Evolutionary conservation across 345 rosid genomes (phyloP).

Genomic region (Linum tenue): DNA sequence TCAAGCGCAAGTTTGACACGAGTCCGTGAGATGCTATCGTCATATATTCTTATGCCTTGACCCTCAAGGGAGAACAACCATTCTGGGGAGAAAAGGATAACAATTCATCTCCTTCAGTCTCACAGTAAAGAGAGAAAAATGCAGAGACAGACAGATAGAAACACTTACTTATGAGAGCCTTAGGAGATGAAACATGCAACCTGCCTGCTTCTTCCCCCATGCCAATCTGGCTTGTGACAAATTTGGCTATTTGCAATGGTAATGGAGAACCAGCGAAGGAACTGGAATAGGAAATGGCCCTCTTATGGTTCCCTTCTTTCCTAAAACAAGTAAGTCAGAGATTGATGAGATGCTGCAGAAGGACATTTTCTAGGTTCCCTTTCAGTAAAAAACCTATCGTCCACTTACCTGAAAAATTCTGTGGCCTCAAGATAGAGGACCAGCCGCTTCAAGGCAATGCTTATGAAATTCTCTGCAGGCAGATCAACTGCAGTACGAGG

Average conservation of each 20-base stretch:
- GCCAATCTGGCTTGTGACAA: constrained; percentile 23
- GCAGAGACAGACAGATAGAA: neutral
- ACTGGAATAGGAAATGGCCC: constrained; percentile 29
- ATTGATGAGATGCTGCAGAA: constrained; percentile 4
- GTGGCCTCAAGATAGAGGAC: constrained; percentile 39
- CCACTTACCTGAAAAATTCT: constrained; percentile 36
- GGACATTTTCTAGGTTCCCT: constrained; percentile 1
- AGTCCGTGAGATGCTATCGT: constrained; percentile 27
- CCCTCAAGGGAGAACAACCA: constrained; percentile 37
- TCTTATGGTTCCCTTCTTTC: constrained; percentile 34
- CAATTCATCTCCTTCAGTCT: neutral
- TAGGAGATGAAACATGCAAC: constrained; percentile 35
- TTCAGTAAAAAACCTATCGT: constrained; percentile 1
- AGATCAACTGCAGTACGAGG: constrained; percentile 18
- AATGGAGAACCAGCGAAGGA: constrained; percentile 36
- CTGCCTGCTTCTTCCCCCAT: constrained; percentile 21
- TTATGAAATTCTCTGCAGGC: constrained; percentile 22
- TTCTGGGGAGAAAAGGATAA: constrained; percentile 18
- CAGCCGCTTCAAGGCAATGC: constrained; percentile 39
- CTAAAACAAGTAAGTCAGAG: constrained; percentile 18
- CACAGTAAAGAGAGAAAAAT: neutral
- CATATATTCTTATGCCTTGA: constrained; percentile 33
- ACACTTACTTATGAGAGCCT: constrained; percentile 40
- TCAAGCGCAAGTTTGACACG: constrained; percentile 30
- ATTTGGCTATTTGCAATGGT: constrained; percentile 28